Evolutionary conservation across 306 rosid species (phyloP), one percentile per base, ranked within the genome.

Genomic region (Castanea crenata): DNA sequence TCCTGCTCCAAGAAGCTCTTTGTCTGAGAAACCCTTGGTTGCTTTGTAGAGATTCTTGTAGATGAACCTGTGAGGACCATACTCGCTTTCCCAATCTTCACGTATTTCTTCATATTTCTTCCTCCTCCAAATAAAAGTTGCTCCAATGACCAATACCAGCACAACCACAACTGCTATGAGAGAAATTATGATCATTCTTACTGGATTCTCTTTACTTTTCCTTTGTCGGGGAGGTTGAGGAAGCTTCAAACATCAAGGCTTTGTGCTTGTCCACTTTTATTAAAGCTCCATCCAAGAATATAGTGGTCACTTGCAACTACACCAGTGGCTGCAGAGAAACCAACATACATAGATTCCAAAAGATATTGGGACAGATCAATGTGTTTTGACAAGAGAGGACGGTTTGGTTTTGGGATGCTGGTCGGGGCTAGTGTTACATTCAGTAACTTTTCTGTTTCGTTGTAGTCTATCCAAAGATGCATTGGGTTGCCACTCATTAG

Each of bases 41-140:
- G 96, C 93, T 3, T 38, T 25, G 61, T 85, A 83, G 19, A 90
- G 81, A 59, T 91, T 90, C 49, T 88, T 82, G 85, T 83, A 90
- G 61, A 87, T 87, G 77, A 87, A 88, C 63, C 93, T 89, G 3
- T 89, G 90, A 6, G 96, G 89, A 11, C 96, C 95, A 20, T 87
- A 85, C 54, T 89, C 90, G 18, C 51, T 11, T 18, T 92, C 97
- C 97, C 96, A 92, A 44, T 85, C 92, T 80, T 92, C 95, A 29
- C 77, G 78, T 44, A 86, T 6, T 72, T 92, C 97, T 27, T 74
- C 68, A 74, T 71, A 87, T 56, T 73, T 74, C 74, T 69, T 78
- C 76, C 82, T 86, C 34, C 82, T 78, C 55, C 78, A 75, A 46
- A 29, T 4, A 62, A 16, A 76, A 80, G 1, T 46, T 10, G 54